These are phyloP conservation scores for Cercospora sp. DNA, from an alignment of 2,329 filamentous ascomycete species.

Conservation along the genomic window DNA sequence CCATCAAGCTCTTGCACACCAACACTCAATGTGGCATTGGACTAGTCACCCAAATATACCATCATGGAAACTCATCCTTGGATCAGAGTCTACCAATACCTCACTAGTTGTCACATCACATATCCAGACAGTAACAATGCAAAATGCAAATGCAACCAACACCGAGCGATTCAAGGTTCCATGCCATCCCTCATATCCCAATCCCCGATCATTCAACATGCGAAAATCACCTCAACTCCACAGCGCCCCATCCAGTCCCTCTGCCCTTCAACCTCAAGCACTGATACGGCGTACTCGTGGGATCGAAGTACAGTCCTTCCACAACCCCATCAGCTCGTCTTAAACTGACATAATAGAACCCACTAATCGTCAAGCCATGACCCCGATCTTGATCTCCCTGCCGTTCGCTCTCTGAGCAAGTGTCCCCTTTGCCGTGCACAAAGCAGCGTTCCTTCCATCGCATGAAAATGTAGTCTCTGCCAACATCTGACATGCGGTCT, in stretches of 20 bases:
- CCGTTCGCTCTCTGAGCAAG: conserved; percentile 27
- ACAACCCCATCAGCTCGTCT: conserved; percentile 48
- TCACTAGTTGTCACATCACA: neutral
- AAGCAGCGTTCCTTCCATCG: conserved; percentile 58
- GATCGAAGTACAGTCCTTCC: conserved; percentile 57
- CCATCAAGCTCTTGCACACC: no score
- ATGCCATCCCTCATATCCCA: neutral
- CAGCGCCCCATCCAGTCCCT: conserved; percentile 41
- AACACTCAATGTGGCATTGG: neutral
- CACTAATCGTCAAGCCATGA: conserved; percentile 54
- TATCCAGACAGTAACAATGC: neutral
- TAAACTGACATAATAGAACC: conserved; percentile 57
- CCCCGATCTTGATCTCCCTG: conserved; percentile 38
- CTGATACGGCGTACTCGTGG: conserved; percentile 56
- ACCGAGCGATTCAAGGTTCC: neutral
- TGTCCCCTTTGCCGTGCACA: conserved; percentile 39
- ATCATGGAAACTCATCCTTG: neutral
- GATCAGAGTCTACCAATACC: neutral
- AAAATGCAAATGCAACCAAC: neutral
- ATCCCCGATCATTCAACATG: neutral
- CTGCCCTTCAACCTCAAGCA: conserved; percentile 48
- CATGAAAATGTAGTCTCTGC: conserved; percentile 56
- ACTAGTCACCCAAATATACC: no score
- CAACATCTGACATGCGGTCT: conserved; percentile 41
- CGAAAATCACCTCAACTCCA: conserved; percentile 40